phyloP scores from a whole-genome alignment of 305 asterid species.

The Solanum aculeatissimum region DNA sequence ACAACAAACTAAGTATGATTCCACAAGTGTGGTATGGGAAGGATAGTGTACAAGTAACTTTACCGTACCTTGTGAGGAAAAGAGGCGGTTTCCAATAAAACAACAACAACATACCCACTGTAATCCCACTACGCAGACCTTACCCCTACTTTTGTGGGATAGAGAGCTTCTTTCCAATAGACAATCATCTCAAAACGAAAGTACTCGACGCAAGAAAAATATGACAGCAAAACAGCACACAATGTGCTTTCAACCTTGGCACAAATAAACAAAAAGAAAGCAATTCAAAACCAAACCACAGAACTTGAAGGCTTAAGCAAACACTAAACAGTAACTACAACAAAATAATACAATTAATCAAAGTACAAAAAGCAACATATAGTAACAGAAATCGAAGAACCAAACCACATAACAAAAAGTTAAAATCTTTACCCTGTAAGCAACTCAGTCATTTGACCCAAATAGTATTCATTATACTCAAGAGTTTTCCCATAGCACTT shows the following conservation, averaged over 20 bases:
- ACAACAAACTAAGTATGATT: not conserved
- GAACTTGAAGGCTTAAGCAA: not conserved
- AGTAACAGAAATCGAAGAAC: not conserved
- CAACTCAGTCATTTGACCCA: constrained; percentile 93
- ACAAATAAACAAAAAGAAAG: no score
- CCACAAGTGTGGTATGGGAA: not conserved
- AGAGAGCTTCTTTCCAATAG: not conserved
- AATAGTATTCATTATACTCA: constrained; percentile 68
- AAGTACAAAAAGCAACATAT: no score
- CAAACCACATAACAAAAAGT: not conserved
- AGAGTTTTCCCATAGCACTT: constrained; percentile 57
- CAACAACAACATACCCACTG: no score
- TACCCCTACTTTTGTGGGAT: no score
- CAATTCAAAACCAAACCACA: not conserved
- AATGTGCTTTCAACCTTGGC: no score
- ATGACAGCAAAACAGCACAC: no score
- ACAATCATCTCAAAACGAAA: not conserved
- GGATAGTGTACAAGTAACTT: not conserved
- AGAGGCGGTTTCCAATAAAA: not conserved
- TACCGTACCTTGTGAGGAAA: no score
- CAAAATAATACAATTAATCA: no score
- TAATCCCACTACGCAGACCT: no score
- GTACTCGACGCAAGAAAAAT: no score
- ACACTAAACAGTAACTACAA: no score
- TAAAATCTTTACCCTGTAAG: constrained; percentile 49